Evolutionary conservation across 2,329 filamentous ascomycete species (phyloP).

Genomic region (Huntiella moniliformis): DNA sequence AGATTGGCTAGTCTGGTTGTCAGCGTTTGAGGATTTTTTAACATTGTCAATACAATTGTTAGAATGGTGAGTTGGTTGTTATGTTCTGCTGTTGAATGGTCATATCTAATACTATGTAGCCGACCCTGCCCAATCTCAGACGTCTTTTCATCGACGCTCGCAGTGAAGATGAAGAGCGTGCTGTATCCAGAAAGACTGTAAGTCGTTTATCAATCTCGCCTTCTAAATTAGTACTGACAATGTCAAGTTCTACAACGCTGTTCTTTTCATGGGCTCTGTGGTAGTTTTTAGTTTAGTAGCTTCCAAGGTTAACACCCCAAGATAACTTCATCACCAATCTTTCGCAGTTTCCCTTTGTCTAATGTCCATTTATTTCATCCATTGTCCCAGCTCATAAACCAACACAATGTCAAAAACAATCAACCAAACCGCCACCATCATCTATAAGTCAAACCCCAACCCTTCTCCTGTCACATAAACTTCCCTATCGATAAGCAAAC

Average conservation of each 20-base stretch:
- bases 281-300: constrained; percentile 86
- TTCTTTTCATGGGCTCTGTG: constrained; percentile 90
- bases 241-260: constrained; percentile 82
- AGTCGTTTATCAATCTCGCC: constrained; percentile 19
- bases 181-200: constrained; percentile 84
- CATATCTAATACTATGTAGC: constrained; percentile 24
- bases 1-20: too few species aligned
- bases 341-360: neutral
- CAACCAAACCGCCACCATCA: constrained; percentile 17
- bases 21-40: too few species aligned
- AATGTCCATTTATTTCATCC: neutral
- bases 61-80: constrained; percentile 5
- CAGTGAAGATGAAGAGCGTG: constrained; percentile 82
- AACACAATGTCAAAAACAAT: neutral
- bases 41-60: neutral
- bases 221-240: neutral
- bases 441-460: constrained; percentile 9
- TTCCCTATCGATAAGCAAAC: constrained; percentile 15
- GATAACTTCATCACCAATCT: constrained; percentile 13
- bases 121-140: constrained; percentile 80
- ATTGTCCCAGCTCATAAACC: neutral
- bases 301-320: constrained; percentile 53
- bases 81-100: neutral
- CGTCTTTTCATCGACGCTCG: constrained; percentile 89
- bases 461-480: neutral